Evolutionary conservation across 2,329 filamentous ascomycete genomes (phyloP).

Genomic region (Pezicula carpinea): DNA sequence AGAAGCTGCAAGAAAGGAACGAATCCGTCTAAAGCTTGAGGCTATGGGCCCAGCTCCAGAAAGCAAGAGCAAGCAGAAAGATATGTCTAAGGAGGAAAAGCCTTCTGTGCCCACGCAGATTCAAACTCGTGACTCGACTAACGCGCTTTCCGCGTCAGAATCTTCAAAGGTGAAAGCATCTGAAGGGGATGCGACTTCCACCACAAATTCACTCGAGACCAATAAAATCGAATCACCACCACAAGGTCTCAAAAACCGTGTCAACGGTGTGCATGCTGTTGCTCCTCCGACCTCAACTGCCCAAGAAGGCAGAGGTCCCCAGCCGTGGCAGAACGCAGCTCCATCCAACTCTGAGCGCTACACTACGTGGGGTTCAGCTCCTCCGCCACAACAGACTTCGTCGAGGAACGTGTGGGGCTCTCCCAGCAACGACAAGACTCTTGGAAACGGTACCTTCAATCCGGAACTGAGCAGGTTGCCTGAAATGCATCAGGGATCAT

Average conservation of each 20-base stretch:
- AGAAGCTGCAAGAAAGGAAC: constrained; percentile 66
- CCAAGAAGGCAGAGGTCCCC: constrained; percentile 18
- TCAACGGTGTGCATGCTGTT: constrained; percentile 17
- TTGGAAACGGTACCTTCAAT: constrained; percentile 75
- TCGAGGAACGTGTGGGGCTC: constrained; percentile 69
- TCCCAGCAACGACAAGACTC: constrained; percentile 63
- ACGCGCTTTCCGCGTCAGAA: background rate
- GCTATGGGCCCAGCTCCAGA: constrained; percentile 63
- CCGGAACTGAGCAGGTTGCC: constrained; percentile 47
- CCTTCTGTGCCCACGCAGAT: constrained; percentile 31
- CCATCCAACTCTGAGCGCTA: constrained; percentile 38
- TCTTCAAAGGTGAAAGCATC: constrained; percentile 5
- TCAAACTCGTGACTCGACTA: constrained; percentile 19
- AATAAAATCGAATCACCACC: background rate
- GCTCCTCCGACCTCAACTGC: constrained; percentile 31
- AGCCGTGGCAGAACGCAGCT: constrained; percentile 27
- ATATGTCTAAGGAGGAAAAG: constrained; percentile 40
- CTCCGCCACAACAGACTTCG: constrained; percentile 35
- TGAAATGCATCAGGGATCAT: constrained; percentile 21
- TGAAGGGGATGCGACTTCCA: constrained; percentile 8
- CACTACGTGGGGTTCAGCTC: constrained; percentile 40
- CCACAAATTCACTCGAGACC: constrained; percentile 9
- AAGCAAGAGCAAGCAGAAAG: constrained; percentile 52
- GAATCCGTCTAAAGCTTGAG: constrained; percentile 68
- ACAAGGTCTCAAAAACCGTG: constrained; percentile 7